Conservation (phyloP, 257 asterid genomes). For the Solanum peruvianum region DNA sequence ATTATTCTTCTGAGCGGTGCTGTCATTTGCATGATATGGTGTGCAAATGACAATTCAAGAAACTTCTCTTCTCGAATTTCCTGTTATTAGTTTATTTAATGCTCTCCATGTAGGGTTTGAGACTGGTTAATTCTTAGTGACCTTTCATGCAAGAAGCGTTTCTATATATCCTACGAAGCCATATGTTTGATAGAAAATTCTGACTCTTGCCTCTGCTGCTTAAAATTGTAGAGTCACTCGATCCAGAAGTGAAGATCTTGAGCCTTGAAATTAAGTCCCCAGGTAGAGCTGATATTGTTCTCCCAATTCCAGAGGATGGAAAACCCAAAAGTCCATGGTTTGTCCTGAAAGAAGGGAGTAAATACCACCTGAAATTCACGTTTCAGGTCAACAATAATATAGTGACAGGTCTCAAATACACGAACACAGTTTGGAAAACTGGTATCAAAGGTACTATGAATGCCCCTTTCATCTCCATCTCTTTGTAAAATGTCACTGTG, state of each 20-base stretch:
- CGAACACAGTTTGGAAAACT: conserved; percentile 67
- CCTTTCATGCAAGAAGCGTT: neutral
- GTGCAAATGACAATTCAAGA: neutral
- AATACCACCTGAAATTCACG: conserved; percentile 44
- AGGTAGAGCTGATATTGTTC: conserved; percentile 40
- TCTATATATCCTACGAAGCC: neutral
- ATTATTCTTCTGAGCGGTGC: neutral
- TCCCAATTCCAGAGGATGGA: conserved; percentile 47
- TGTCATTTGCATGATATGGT: neutral
- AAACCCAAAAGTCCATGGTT: conserved; percentile 62
- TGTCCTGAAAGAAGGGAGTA: conserved; percentile 62
- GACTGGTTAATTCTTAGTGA: neutral
- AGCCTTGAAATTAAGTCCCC: conserved; percentile 51
- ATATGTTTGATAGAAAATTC: neutral
- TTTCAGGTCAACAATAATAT: conserved; percentile 59
- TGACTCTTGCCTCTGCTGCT: neutral
- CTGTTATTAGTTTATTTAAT: neutral
- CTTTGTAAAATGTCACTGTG: neutral
- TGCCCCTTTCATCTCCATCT: neutral
- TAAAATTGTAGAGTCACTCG: conserved; percentile 44
- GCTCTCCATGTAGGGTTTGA: neutral
- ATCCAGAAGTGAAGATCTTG: conserved; percentile 58
- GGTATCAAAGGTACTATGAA: conserved; percentile 47
- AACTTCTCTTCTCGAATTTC: neutral
- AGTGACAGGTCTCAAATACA: conserved; percentile 62